Evolutionary conservation across 2,329 filamentous ascomycete species (phyloP), one percentile per base, ranked within the genome.

Genomic region (Coleophoma cylindrospora): DNA sequence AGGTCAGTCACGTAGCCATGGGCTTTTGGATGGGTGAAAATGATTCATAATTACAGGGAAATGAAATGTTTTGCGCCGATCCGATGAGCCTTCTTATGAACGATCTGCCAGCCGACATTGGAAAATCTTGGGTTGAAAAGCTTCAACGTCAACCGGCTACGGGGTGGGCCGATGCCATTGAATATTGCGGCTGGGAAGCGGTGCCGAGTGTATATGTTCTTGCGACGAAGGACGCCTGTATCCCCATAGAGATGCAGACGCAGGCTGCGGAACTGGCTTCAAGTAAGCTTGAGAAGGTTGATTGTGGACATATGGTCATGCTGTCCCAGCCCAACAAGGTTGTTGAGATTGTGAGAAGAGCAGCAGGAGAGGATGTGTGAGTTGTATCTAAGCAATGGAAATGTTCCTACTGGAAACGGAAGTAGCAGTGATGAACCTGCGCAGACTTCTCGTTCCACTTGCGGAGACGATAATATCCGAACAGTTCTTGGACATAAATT

Each of bases 1-100:
- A 56, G n/a, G 58, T 60, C 50, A 21, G 47, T 22, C 7, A 12
- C 22, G 17, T 11, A n/a, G 14, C 19, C 3, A 19, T 19, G 2
- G 19, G 19, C 21, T 17, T 17, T 21, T 43, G 12, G 10, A 43
- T 21, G 8, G 9, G 2, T 19, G 19, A 2, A 10, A 9, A 21
- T 12, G 2, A 43, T 17, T 21, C 2, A 19, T 19, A 3, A 14
- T 43, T 13, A 43, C 22, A 43, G 40, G 40, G 40, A 8, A 22
- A 43, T 14, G 32, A 17, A 47, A 27, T 47, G 45, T 8, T 27
- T 19, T 47, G 9, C 19, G 4, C 21, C 13, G 15, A 47, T 21
- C 45, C 34, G 34, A 17, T 33, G 13, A 37, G 10, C 12, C 5
- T 15, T 27, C 34, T 47, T 13, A 38, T 47, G n/a, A 40, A 47